Base-by-base conservation (phyloP, 2,329 filamentous ascomycete genomes). In the Helicocarpus griseus region DNA sequence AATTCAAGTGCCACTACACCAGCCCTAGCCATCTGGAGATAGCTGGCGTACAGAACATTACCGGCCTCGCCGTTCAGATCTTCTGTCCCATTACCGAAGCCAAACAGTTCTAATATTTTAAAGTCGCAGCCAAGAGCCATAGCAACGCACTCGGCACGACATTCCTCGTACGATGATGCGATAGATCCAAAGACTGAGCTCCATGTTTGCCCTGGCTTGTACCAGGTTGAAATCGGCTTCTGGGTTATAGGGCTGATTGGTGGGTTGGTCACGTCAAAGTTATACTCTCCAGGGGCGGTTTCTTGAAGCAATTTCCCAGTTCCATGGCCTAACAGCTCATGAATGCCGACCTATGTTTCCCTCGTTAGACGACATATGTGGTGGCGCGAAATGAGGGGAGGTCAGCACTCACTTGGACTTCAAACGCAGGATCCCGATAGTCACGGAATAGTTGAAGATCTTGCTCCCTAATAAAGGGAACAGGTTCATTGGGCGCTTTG, bases 121-220 rank as follows among this genome's bases (percentile, higher is more conserved):
- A 95, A 95, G 62, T 96, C 90, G 69, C 90, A 95, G 63, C 84
- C 82, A 4, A 97, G 76, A 39, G 83, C 84, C 89, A 96, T 95
- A 48, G 90, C 91, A 9, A 96, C 90, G 61, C 89, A 86, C 67
- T 97, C 91, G 4, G 91, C 91, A 51, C 91, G 83, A 67, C 91
- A 97, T 69, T 97, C 91, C 70, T 97, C 91, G 63, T 95, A 96
- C 14, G 85, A 87, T 3, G 86, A 88, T 35, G 90, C 89, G 57
- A 94, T 81, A 54, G 86, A 81, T 24, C 90, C 89, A 63, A 97
- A 97, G 0, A 95, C 88, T 4, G 85, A 89, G 51, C 88, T 87
- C 90, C 90, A 97, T 0, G 91, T 97, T 69, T 96, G 88, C 2
- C 89, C 89, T 2, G 89, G 89, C 70, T 93, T 95, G 74, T 97